These are phyloP conservation scores for Athelia psychrophila DNA, from an alignment of 1,284 basidiomycete species.

Conservation along the genomic window DNA sequence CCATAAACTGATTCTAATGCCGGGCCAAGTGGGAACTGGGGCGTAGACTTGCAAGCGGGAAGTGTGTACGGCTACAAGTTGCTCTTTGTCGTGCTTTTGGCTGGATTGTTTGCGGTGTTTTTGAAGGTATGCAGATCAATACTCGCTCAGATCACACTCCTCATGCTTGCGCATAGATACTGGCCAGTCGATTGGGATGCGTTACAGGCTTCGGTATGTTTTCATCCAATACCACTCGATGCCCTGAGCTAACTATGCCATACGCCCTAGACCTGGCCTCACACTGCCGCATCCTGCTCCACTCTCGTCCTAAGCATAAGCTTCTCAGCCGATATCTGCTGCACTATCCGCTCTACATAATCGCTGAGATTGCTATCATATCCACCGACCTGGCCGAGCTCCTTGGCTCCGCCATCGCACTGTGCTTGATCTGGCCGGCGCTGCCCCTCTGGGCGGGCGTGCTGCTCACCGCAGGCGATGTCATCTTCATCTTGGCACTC, in stretches of 20 bases:
- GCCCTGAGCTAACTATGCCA: no score
- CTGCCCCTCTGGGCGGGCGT: conserved; percentile 82
- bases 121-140: conserved; percentile 55
- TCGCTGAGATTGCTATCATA: conserved; percentile 82
- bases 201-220: conserved; percentile 65
- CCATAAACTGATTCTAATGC: not conserved
- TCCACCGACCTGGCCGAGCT: conserved; percentile 76
- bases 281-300: conserved; percentile 70
- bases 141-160: not conserved
- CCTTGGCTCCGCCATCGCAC: conserved; percentile 60
- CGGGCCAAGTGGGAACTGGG: conserved; percentile 66
- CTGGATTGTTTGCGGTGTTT: conserved; percentile 81
- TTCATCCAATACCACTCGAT: no score
- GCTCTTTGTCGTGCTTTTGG: conserved; percentile 82
- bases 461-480: conserved; percentile 81
- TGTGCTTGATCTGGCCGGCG: conserved; percentile 80
- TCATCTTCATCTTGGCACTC: conserved; percentile 71
- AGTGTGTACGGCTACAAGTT: conserved; percentile 81
- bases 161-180: conserved; percentile 41
- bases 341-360: conserved; percentile 66
- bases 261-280: conserved; percentile 73
- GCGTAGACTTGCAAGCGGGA: conserved; percentile 73
- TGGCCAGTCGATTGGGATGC: conserved; percentile 63
- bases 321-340: conserved; percentile 61
- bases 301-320: conserved; percentile 63